Base-by-base conservation (phyloP, 768 basidiomycete genomes). In the Lactarius deliciosus region DNA sequence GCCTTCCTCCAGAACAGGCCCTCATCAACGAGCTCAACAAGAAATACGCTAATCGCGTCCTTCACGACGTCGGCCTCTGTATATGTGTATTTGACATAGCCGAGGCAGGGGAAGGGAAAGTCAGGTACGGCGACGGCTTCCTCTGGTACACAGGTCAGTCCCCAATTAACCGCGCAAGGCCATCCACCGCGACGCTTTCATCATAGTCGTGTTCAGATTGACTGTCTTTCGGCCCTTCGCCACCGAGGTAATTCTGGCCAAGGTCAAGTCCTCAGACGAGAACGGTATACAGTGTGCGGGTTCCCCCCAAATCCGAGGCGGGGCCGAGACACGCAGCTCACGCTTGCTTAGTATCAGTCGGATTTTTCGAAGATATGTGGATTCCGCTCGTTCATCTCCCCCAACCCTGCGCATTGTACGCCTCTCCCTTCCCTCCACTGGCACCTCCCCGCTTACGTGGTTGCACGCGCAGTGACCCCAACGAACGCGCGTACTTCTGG, bases 321-420 rank as follows among this genome's bases (percentile, higher is more conserved):
- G 50, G 22, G 25, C 25, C 5, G 25, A 38, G 36, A 53, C 25
- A 28, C 13, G 22, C 54, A 36, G 38, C 63, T 55, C 25, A 63
- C 40, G 15, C 15, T 7, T 9, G 54, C 18, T 71, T 5, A 96
- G 95, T 96, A 32, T 85, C 89, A 25, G 76, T 97, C 20, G 91
- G 89, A 22, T 98, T 98, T 80, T 98, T 98, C 73, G 92, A 94
- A 76, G 95, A 98, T 72, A 88, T 98, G 28, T 92, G 93, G 74
- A 84, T 98, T 56, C 92, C 94, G 0, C 77, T 84, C 0, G 79
- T 84, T 3, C 88, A 92, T 65, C 85, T 98, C 6, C 95, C 96
- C 2, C 85, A 89, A 72, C 90, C 93, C 32, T 85, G 83, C 45
- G 85, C 90, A 4, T 94, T 92, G 92, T 92, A 74, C 59, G 88